These are phyloP conservation scores for Eustoma russellianum DNA, from an alignment of 257 asterid species.

Conservation along the genomic window DNA sequence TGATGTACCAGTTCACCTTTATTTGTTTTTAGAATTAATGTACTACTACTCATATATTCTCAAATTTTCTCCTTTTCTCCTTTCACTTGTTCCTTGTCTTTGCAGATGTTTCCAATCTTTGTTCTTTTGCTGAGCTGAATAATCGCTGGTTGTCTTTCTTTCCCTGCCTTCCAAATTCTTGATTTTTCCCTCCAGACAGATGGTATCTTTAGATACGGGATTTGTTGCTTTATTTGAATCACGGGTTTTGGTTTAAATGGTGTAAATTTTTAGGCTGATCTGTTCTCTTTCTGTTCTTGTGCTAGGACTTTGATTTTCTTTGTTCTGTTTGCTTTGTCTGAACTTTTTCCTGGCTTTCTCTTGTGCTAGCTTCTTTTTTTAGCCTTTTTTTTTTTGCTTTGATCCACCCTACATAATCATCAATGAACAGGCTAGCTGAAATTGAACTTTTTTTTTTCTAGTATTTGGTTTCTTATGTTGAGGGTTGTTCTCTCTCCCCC, in stretches of 20 bases:
- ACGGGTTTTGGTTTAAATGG: too few species aligned
- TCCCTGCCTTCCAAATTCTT: constrained; percentile 1
- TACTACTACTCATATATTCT: too few species aligned
- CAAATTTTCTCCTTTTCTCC: neutral
- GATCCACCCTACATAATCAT: neutral
- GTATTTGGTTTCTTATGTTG: neutral
- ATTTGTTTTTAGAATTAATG: too few species aligned
- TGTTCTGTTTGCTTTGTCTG: neutral
- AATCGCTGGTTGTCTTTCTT: constrained; percentile 14
- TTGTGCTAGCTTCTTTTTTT: neutral
- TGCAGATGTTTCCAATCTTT: constrained; percentile 2
- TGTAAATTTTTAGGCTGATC: neutral
- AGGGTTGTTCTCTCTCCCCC: neutral
- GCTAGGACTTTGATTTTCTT: constrained; percentile 1
- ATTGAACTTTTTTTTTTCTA: too few species aligned
- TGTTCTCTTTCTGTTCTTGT: constrained; percentile 9
- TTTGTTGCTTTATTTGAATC: neutral
- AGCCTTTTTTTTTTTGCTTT: neutral
- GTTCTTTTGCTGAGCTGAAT: neutral
- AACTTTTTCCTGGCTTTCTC: neutral
- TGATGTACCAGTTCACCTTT: too few species aligned
- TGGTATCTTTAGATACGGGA: neutral
- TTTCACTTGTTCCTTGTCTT: neutral
- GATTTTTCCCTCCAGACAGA: neutral
- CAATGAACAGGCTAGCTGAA: neutral